phyloP scores from a whole-genome alignment of 2,329 filamentous ascomycete species.

The Decorospora gaudefroyi region DNA sequence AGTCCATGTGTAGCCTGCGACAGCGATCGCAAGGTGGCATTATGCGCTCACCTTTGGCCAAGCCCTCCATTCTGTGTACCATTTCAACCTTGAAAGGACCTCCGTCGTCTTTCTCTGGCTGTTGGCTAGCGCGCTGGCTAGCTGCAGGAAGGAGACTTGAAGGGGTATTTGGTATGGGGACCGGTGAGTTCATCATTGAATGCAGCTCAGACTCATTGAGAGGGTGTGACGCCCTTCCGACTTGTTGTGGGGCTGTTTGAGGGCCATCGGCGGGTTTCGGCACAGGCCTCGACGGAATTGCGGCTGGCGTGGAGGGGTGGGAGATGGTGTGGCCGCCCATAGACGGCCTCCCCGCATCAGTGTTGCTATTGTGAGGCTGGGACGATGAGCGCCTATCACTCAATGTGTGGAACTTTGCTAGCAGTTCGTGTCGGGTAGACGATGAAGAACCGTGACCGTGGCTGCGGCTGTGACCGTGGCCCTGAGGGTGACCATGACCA shows the following conservation, averaged over 20 bases:
- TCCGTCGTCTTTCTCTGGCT: conserved; percentile 59
- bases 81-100: conserved; percentile 68
- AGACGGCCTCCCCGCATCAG: conserved; percentile 37
- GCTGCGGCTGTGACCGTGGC: conserved; percentile 19
- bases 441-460: conserved; percentile 58
- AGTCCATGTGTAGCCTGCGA: conserved; percentile 76
- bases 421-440: conserved; percentile 61
- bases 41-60: conserved; percentile 74
- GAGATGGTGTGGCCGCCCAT: conserved; percentile 30
- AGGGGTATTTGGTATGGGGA: conserved; percentile 61
- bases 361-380: conserved; percentile 31
- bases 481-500: conserved; percentile 2
- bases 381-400: conserved; percentile 54
- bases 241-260: conserved; percentile 21
- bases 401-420: conserved; percentile 66
- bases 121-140: conserved; percentile 44
- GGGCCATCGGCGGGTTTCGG: conserved; percentile 30
- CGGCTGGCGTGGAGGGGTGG: conserved; percentile 34
- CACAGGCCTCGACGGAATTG: conserved; percentile 34
- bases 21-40: conserved; percentile 85
- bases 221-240: conserved; percentile 30
- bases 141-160: conserved; percentile 57
- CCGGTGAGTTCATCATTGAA: conserved; percentile 52
- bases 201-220: conserved; percentile 48
- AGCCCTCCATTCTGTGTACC: conserved; percentile 73